These are phyloP conservation scores for Globisporangium spinosum DNA, from an alignment of 352 stramenopile species.

Conservation along the genomic window DNA sequence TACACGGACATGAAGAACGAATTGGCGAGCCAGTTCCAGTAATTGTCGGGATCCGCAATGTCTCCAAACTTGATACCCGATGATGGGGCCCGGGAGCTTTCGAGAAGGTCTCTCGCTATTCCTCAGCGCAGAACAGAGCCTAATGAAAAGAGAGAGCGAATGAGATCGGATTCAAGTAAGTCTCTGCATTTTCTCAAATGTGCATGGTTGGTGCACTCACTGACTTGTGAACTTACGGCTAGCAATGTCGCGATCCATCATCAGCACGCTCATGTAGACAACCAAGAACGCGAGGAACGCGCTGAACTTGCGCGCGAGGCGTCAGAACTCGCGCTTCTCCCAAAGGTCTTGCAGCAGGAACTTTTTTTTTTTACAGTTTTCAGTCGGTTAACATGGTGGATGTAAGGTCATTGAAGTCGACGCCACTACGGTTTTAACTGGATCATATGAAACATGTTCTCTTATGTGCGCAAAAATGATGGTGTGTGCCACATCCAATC, in stretches of 20 bases:
- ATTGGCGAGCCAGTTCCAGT: conserved; percentile 61
- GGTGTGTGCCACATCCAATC: neutral
- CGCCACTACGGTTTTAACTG: too few species aligned
- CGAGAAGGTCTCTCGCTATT: conserved; percentile 44
- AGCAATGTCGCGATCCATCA: conserved; percentile 61
- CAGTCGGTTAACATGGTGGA: too few species aligned
- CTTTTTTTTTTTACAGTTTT: neutral
- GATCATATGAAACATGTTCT: too few species aligned
- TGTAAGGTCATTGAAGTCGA: too few species aligned
- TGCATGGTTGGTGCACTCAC: neutral
- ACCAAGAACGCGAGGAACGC: conserved; percentile 55
- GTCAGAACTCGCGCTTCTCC: conserved; percentile 60
- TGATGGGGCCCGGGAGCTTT: conserved; percentile 31
- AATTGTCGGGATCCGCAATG: conserved; percentile 35
- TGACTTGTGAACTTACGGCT: conserved; percentile 28
- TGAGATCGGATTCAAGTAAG: neutral
- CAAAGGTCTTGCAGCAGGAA: conserved; percentile 60
- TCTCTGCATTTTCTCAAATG: neutral
- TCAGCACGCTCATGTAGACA: conserved; percentile 50
- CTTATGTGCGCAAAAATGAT: too few species aligned
- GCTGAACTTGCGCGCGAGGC: conserved; percentile 53
- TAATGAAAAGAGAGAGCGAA: neutral
- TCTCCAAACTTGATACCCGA: conserved; percentile 36
- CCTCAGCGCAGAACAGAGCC: conserved; percentile 31
- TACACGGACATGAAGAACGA: conserved; percentile 53